phyloP scores from a whole-genome alignment of 2,329 filamentous ascomycete species.

The Sordariomycetes sp. region DNA sequence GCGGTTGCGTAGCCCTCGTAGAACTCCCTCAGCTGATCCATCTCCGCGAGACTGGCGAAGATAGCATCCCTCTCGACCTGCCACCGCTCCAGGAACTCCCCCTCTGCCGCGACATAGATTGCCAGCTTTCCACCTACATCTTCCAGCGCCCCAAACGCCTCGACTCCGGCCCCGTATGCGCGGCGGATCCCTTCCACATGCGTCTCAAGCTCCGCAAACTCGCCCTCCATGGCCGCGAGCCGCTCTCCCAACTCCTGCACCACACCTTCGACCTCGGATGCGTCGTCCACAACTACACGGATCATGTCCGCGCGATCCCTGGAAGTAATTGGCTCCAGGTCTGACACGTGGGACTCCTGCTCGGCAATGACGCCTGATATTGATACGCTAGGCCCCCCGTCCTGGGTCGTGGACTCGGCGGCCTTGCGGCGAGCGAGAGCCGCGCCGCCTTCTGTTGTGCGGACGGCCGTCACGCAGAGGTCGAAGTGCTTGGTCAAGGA shows the following conservation, averaged over 20 bases:
- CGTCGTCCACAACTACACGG: constrained; percentile 64
- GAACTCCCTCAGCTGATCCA: constrained; percentile 67
- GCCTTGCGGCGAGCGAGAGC: constrained; percentile 58
- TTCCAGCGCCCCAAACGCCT: constrained; percentile 56
- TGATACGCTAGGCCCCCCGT: constrained; percentile 37
- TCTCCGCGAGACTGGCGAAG: constrained; percentile 57
- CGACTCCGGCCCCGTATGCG: constrained; percentile 45
- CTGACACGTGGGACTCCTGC: constrained; percentile 37
- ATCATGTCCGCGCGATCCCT: constrained; percentile 78
- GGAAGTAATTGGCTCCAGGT: constrained; percentile 60
- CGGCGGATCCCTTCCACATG: constrained; percentile 41
- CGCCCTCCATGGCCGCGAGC: constrained; percentile 65
- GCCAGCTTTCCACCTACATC: constrained; percentile 56
- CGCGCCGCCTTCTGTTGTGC: constrained; percentile 75
- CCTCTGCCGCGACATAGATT: constrained; percentile 52
- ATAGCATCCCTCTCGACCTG: constrained; percentile 63
- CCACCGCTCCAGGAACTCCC: constrained; percentile 59
- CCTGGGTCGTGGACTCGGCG: constrained; percentile 48
- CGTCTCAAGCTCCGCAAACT: constrained; percentile 51
- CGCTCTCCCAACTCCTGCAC: constrained; percentile 64
- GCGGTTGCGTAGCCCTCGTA: constrained; percentile 80
- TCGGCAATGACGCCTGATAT: constrained; percentile 57
- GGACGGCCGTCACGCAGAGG: constrained; percentile 81
- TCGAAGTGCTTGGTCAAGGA: constrained; percentile 85
- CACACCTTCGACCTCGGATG: constrained; percentile 54